Evolutionary conservation across 306 rosid genomes (phyloP), one percentile per base, ranked within the genome.

Genomic region (Cicer arietinum): DNA sequence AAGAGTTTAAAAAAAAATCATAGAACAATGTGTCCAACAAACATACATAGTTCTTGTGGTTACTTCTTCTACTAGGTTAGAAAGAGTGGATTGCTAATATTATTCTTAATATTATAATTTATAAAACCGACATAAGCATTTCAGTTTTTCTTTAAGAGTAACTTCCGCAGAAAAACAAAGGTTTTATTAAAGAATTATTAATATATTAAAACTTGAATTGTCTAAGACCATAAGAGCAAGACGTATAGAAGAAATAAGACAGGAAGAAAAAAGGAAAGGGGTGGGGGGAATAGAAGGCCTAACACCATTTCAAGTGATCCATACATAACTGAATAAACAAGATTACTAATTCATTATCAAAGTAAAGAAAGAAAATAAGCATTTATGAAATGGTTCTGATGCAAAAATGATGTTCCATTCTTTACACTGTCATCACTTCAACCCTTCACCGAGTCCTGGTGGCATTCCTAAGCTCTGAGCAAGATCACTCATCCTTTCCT

Each of bases 381-480:
- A 66, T 74, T 83, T 79, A 8, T 79, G 77, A 78, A 47, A 71
- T 41, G 80, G 80, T 75, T 71, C 61, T 56, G 63, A 51, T 69
- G 78, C 90, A 88, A 90, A 90, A 90, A 79, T 84, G 89, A 84
- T 56, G 69, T 73, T 75, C 73, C 80, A 47, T 75, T 13, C 66
- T 66, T 46, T 25, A 25, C 79, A 66, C 10, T 59, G 17, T 77
- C 74, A 65, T 85, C 82, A 88, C 87, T 89, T 82, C 20, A 85
- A 16, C 30, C 75, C 83, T 1, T 75, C 89, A 39, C 79, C 18
- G 17, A 81, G 63, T 48, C 89, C 87, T 0, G 82, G 85, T 0
- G 84, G 87, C 87, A 86, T 75, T 77, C 84, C 87, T 69, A 83
- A 78, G 73, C 86, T 80, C 62, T 83, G 84, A n/a, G 90, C 86